These are phyloP conservation scores for Psophocarpus tetragonolobus DNA, from an alignment of 306 rosid species.

Conservation along the genomic window DNA sequence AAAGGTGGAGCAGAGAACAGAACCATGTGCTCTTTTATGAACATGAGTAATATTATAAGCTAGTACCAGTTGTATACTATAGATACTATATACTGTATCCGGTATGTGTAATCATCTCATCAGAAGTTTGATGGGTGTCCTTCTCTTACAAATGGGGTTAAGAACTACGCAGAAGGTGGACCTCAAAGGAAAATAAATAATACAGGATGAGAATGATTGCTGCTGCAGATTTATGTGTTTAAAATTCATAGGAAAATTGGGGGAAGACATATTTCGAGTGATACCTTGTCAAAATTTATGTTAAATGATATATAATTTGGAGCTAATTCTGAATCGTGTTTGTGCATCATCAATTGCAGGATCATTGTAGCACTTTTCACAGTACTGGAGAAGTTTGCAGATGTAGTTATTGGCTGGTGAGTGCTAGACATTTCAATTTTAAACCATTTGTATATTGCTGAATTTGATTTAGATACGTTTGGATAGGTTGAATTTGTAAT, in stretches of 20 bases:
- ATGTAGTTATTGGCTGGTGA: slow-evolving; percentile 71
- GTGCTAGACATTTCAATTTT: not conserved
- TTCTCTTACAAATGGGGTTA: not conserved
- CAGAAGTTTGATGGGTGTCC: not conserved
- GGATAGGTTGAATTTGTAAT: not conserved
- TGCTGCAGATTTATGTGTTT: not conserved
- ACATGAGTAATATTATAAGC: slow-evolving; percentile 26
- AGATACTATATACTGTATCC: not conserved
- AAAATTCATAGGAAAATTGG: not conserved
- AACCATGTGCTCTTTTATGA: slow-evolving; percentile 31
- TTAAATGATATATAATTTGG: not conserved
- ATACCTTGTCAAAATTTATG: not conserved
- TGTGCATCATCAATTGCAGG: slow-evolving; percentile 53
- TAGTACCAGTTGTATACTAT: not conserved
- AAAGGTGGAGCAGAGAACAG: slow-evolving; percentile 29
- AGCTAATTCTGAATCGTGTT: slow-evolving; percentile 4
- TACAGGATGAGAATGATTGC: not conserved
- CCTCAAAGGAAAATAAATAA: not conserved
- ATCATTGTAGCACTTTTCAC: slow-evolving; percentile 76
- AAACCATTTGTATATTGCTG: not conserved
- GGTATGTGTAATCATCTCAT: not conserved
- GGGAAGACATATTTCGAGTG: not conserved
- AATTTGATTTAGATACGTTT: not conserved
- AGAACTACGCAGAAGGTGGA: not conserved
- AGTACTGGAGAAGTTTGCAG: slow-evolving; percentile 65